Evolutionary conservation across 768 basidiomycete species (phyloP).

Genomic region (Xerocomellus chrysenteron): DNA sequence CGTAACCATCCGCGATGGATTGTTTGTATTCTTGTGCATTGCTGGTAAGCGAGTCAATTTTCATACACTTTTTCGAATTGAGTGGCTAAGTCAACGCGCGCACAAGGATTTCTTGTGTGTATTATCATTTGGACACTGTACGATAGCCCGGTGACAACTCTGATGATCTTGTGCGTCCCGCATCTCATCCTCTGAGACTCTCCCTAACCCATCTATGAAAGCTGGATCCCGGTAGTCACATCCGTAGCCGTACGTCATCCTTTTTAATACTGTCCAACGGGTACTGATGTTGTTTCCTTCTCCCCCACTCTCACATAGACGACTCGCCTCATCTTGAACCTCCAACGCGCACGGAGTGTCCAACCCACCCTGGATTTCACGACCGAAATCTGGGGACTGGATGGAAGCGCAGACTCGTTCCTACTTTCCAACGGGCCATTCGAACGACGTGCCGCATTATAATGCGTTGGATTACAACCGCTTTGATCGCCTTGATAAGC

Average conservation of each 20-base stretch:
- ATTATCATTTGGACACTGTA: slow-evolving; percentile 3
- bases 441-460: background rate
- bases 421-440: slow-evolving; percentile 1
- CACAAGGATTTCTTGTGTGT: slow-evolving; percentile 14
- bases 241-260: slow-evolving; percentile 20
- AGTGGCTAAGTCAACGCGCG: background rate
- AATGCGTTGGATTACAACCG: background rate
- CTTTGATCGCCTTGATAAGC: no score
- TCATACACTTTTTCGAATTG: background rate
- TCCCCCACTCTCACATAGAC: slow-evolving; percentile 4
- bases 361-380: slow-evolving; percentile 1
- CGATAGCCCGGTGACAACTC: background rate
- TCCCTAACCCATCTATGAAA: slow-evolving; percentile 2
- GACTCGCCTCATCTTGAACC: slow-evolving; percentile 19
- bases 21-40: slow-evolving; percentile 12
- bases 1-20: slow-evolving; percentile 25
- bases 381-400: slow-evolving; percentile 15
- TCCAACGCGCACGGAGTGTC: background rate
- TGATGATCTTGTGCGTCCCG: slow-evolving; percentile 15
- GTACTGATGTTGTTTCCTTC: background rate
- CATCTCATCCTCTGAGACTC: background rate
- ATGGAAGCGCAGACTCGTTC: slow-evolving; percentile 14
- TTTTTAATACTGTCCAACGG: background rate
- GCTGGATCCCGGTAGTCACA: slow-evolving; percentile 19
- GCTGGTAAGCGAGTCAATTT: slow-evolving; percentile 9